Conservation (phyloP, 225 moss, liverwort and hornwort genomes). For the Sphagnum tenellum region DNA sequence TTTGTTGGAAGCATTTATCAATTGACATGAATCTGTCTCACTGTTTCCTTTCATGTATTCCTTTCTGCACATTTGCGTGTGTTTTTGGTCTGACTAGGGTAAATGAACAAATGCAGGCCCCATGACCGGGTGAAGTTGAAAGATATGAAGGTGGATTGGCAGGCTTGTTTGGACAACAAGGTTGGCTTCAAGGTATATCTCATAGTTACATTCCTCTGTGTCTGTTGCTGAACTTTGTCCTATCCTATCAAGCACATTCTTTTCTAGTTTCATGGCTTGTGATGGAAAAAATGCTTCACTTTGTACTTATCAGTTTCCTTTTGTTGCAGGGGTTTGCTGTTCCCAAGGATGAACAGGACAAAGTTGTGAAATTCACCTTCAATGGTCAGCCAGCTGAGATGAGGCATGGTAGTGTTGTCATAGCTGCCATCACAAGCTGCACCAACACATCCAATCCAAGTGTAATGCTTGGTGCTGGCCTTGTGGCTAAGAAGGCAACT, state of each 20-base stretch:
- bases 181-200: slow-evolving; percentile 83
- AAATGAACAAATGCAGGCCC: slow-evolving; percentile 41
- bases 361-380: slow-evolving; percentile 51
- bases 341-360: slow-evolving; percentile 34
- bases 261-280: background rate
- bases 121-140: slow-evolving; percentile 80
- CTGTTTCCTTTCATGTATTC: background rate
- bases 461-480: slow-evolving; percentile 62
- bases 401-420: slow-evolving; percentile 81
- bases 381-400: slow-evolving; percentile 69
- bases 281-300: background rate
- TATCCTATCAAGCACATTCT: no score
- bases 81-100: no score
- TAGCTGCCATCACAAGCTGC: slow-evolving; percentile 98
- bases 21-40: slow-evolving; percentile 1
- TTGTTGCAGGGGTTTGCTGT: slow-evolving; percentile 46
- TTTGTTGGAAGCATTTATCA: background rate
- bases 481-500: slow-evolving; percentile 50
- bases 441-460: slow-evolving; percentile 77
- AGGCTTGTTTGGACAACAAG: slow-evolving; percentile 78
- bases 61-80: slow-evolving; percentile 2
- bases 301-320: background rate
- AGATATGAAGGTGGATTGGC: slow-evolving; percentile 96
- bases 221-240: background rate
- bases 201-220: background rate